Evolutionary conservation across 1,284 basidiomycete genomes (phyloP).

Genomic region (Boletus mariae): DNA sequence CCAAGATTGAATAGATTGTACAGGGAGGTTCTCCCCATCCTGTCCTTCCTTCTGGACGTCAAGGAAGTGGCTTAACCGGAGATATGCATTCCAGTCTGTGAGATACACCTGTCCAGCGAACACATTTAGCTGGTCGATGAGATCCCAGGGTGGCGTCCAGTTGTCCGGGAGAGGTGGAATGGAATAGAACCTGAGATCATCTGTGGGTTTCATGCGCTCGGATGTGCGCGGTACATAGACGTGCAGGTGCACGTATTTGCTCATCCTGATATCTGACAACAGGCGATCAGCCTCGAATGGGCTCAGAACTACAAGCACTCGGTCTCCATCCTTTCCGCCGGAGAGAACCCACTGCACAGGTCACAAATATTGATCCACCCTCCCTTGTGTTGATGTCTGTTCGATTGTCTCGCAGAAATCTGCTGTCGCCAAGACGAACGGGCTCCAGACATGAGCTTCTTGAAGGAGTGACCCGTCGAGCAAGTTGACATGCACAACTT

Average conservation of each 20-base stretch:
- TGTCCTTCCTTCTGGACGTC: not conserved
- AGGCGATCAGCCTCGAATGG: slow-evolving; percentile 41
- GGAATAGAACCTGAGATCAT: slow-evolving; percentile 35
- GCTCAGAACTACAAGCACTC: slow-evolving; percentile 37
- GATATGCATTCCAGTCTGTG: slow-evolving; percentile 29
- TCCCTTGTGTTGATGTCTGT: not conserved
- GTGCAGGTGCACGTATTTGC: slow-evolving; percentile 36
- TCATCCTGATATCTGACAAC: slow-evolving; percentile 35
- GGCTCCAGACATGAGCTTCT: not conserved
- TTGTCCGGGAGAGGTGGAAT: slow-evolving; percentile 23
- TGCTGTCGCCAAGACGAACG: slow-evolving; percentile 19
- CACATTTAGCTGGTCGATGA: slow-evolving; percentile 21
- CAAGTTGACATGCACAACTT: too few relatives aligned
- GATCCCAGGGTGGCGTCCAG: not conserved
- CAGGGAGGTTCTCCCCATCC: not conserved
- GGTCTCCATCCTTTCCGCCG: not conserved
- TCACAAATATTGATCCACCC: slow-evolving; percentile 32
- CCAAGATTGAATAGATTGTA: not conserved
- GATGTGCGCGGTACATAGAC: slow-evolving; percentile 35
- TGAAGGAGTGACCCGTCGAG: too few relatives aligned
- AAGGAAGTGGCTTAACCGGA: not conserved
- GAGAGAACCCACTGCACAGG: slow-evolving; percentile 43
- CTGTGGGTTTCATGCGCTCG: slow-evolving; percentile 33
- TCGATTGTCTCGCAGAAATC: slow-evolving; percentile 20
- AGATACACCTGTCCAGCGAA: slow-evolving; percentile 33